Conservation (phyloP, 345 rosid species). For the Aquilaria malaccensis region DNA sequence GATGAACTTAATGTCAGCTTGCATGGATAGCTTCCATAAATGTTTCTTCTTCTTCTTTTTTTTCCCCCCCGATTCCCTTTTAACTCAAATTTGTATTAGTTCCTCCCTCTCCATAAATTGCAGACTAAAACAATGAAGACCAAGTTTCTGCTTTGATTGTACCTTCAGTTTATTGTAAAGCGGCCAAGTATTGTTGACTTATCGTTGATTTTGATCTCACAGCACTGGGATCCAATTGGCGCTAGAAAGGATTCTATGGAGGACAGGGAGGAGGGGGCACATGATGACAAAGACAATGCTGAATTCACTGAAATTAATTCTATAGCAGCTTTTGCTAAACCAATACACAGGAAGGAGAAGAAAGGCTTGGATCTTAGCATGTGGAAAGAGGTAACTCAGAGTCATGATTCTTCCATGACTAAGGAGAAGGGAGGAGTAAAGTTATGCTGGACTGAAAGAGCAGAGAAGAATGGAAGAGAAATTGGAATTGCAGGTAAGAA, state of each 20-base stretch:
- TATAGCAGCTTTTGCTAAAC: slow-evolving; percentile 52
- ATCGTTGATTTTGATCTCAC: slow-evolving; percentile 17
- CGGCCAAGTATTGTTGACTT: slow-evolving; percentile 4
- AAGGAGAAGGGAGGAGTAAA: slow-evolving; percentile 11
- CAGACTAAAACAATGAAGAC: background rate
- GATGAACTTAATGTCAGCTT: no score
- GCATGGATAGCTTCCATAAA: no score
- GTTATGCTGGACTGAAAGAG: slow-evolving; percentile 11
- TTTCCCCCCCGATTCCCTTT: background rate
- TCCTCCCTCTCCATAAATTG: background rate
- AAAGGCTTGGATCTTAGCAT: slow-evolving; percentile 38
- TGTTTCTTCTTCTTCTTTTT: no score
- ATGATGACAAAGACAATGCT: slow-evolving; percentile 32
- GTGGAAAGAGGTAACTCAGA: slow-evolving; percentile 39
- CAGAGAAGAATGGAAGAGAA: slow-evolving; percentile 11
- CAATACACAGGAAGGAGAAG: slow-evolving; percentile 67
- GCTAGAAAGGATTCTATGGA: slow-evolving; percentile 14
- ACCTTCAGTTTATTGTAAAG: background rate
- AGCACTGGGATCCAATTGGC: slow-evolving; percentile 56
- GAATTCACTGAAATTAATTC: slow-evolving; percentile 25
- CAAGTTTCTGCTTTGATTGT: background rate
- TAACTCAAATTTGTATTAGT: background rate
- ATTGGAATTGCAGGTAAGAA: slow-evolving; percentile 7
- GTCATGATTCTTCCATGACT: slow-evolving; percentile 17
- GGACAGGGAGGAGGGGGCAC: slow-evolving; percentile 3